Conservation (phyloP, 768 basidiomycete genomes). For the Dentipellis sp. region DNA sequence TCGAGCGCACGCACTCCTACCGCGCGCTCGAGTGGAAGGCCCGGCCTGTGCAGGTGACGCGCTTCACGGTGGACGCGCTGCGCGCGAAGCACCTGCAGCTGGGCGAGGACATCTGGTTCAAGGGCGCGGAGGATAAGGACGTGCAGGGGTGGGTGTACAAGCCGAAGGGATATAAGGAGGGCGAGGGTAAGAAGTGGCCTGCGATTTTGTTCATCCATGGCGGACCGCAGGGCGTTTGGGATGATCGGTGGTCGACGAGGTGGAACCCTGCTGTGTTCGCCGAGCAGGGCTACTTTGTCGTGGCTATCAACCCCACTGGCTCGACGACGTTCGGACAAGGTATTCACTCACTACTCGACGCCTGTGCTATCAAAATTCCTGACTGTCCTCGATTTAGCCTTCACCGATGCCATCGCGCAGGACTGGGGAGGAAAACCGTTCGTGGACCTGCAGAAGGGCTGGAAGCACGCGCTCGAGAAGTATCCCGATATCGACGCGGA, state of each 20-base stretch:
- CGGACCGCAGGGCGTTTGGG: constrained; percentile 81
- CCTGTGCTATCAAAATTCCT: not conserved
- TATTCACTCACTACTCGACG: constrained; percentile 14
- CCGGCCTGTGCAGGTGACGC: constrained; percentile 50
- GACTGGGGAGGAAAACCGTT: constrained; percentile 89
- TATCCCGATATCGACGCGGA: constrained; percentile 57
- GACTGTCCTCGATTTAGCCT: constrained; percentile 31
- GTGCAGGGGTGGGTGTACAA: constrained; percentile 84
- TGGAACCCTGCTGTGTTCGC: constrained; percentile 84
- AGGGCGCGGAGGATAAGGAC: constrained; percentile 62
- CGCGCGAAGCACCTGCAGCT: constrained; percentile 45
- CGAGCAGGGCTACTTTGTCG: constrained; percentile 80
- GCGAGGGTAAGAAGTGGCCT: constrained; percentile 61
- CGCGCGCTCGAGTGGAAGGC: constrained; percentile 18
- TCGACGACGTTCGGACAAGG: constrained; percentile 91
- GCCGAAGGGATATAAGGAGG: constrained; percentile 66
- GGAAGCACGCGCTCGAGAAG: constrained; percentile 55
- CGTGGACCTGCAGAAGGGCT: constrained; percentile 65
- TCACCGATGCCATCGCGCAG: constrained; percentile 71
- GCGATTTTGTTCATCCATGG: constrained; percentile 76
- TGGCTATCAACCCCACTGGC: constrained; percentile 90
- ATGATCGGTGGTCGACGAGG: constrained; percentile 82
- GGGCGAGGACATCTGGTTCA: constrained; percentile 86
- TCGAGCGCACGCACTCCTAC: constrained; percentile 10
- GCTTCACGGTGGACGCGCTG: constrained; percentile 49